phyloP scores from a whole-genome alignment of 2,329 filamentous ascomycete genomes.

The Geosmithia morbida region DNA sequence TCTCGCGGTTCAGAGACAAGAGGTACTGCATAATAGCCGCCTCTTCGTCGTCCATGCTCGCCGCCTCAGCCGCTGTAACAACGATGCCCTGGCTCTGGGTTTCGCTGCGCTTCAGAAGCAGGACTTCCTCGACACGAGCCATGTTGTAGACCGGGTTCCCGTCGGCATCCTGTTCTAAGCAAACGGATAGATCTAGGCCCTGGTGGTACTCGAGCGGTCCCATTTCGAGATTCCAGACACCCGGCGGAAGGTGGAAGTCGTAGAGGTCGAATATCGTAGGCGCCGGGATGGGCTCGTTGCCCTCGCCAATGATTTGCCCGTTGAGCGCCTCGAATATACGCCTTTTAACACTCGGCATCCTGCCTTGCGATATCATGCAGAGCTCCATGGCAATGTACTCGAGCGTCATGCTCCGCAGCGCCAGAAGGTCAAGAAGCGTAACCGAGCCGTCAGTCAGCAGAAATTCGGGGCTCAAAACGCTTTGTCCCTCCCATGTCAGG shows the following conservation, averaged over 20 bases:
- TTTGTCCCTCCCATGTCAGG: slow-evolving; percentile 59
- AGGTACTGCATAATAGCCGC: slow-evolving; percentile 45
- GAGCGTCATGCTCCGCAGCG: slow-evolving; percentile 60
- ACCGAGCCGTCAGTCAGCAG: slow-evolving; percentile 51
- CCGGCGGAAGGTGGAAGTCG: slow-evolving; percentile 58
- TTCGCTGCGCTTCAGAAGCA: slow-evolving; percentile 55
- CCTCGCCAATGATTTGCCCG: slow-evolving; percentile 55
- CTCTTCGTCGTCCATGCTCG: slow-evolving; percentile 42
- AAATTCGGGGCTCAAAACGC: slow-evolving; percentile 48
- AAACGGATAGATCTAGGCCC: slow-evolving; percentile 53
- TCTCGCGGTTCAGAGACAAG: slow-evolving; percentile 46
- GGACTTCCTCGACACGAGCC: slow-evolving; percentile 56
- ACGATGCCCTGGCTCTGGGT: slow-evolving; percentile 33
- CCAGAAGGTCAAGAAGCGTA: slow-evolving; percentile 64
- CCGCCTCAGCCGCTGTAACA: slow-evolving; percentile 31
- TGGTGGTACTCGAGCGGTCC: slow-evolving; percentile 45
- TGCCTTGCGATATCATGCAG: slow-evolving; percentile 56
- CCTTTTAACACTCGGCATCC: slow-evolving; percentile 55
- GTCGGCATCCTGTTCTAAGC: slow-evolving; percentile 44
- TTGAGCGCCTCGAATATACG: slow-evolving; percentile 61
- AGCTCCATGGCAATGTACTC: slow-evolving; percentile 82
- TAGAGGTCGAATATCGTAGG: slow-evolving; percentile 82
- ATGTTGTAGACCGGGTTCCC: slow-evolving; percentile 50
- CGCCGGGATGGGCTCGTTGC: slow-evolving; percentile 51
- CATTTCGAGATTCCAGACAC: slow-evolving; percentile 32